phyloP scores from a whole-genome alignment of 495 filamentous ascomycete species.

The Talaromyces liani region DNA sequence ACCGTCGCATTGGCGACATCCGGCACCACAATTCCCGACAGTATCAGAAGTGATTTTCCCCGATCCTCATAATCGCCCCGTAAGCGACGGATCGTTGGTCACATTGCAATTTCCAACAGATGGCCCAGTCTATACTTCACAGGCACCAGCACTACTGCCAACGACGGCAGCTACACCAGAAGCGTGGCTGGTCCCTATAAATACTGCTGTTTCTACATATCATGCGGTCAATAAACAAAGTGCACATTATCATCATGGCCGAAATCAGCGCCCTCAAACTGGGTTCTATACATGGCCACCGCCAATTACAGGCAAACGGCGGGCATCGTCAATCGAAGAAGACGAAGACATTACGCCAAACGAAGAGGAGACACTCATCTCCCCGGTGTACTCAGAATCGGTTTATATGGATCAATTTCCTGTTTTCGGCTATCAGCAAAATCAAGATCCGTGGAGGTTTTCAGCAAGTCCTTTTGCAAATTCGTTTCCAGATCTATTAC shows the following conservation, averaged over 20 bases:
- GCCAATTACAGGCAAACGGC: constrained; percentile 2
- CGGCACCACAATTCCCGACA: not conserved
- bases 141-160: not conserved
- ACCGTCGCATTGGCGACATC: not conserved
- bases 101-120: not conserved
- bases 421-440: not conserved
- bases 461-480: constrained; percentile 20
- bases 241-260: not conserved
- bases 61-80: not conserved
- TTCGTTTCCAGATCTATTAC: constrained; percentile 20
- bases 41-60: not conserved
- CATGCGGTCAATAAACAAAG: not conserved
- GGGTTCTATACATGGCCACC: not conserved
- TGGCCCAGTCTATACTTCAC: not conserved
- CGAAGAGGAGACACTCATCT: not conserved
- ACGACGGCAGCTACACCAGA: not conserved
- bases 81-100: not conserved
- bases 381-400: not conserved
- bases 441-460: constrained; percentile 14
- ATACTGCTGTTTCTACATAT: not conserved
- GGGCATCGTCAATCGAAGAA: not conserved
- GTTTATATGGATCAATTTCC: not conserved
- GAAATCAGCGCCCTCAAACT: not conserved
- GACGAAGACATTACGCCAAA: not conserved
- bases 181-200: not conserved